A percentile compares a stretch with the other conserved stretches of the same genome.
Conservation (phyloP, 441 rosid genomes). For the Jatropha multifida region DNA sequence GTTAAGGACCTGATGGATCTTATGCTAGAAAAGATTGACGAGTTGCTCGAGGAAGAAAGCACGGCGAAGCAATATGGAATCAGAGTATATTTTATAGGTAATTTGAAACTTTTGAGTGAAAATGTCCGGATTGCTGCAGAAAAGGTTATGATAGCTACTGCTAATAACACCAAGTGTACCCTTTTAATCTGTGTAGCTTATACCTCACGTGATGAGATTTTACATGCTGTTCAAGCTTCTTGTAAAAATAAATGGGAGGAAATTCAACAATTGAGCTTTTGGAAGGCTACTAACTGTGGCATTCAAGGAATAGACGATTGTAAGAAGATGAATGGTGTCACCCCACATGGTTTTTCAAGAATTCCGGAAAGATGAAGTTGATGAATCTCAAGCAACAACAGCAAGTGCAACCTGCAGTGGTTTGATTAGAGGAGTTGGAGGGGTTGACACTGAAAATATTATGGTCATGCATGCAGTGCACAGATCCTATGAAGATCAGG, state of each 20-base stretch:
- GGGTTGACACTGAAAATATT: conserved; percentile 5
- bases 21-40: conserved; percentile 71
- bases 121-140: conserved; percentile 60
- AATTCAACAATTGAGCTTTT: conserved; percentile 8
- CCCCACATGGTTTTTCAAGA: conserved; percentile 16
- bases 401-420: conserved; percentile 12
- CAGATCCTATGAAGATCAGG: conserved; percentile 21
- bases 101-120: conserved; percentile 55
- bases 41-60: conserved; percentile 55
- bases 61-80: conserved; percentile 54
- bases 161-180: conserved; percentile 41
- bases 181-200: conserved; percentile 77
- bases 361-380: conserved; percentile 5
- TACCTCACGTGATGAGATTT: conserved; percentile 66
- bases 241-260: conserved; percentile 39
- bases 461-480: not conserved
- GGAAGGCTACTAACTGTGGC: conserved; percentile 12
- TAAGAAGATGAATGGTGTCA: conserved; percentile 9
- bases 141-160: conserved; percentile 64
- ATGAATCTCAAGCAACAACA: conserved; percentile 19
- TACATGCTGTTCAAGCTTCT: conserved; percentile 63
- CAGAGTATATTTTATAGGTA: conserved; percentile 68
- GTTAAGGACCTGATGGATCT: conserved; percentile 72
- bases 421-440: conserved; percentile 9
- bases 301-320: conserved; percentile 13